Evolutionary conservation across 768 basidiomycete species (phyloP).

Genomic region (Naganishia vishniacii): DNA sequence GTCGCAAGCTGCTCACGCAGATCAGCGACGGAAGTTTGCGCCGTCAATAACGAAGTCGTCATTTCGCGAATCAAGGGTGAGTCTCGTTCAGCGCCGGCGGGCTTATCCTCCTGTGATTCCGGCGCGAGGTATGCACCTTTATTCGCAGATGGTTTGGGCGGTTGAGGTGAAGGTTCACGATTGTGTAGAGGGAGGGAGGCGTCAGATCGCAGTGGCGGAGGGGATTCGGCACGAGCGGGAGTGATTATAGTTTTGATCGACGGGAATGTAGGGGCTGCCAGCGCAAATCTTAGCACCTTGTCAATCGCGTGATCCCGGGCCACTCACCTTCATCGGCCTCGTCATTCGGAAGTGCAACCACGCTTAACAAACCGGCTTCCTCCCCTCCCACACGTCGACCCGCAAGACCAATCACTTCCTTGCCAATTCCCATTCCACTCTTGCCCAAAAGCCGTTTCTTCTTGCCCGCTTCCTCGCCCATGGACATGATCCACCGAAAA

Average conservation of each 20-base stretch:
- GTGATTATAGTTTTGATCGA: conserved; percentile 13
- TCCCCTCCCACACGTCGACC: conserved; percentile 15
- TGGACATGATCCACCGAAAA: conserved; percentile 28
- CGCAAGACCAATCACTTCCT: conserved; percentile 9
- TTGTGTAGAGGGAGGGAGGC: conserved; percentile 24
- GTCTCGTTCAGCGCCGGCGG: not conserved
- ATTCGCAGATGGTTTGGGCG: not conserved
- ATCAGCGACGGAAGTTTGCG: conserved; percentile 32
- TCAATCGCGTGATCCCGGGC: too few species aligned
- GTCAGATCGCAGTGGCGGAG: conserved; percentile 26
- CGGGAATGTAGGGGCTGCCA: not conserved
- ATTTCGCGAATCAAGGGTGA: conserved; percentile 40
- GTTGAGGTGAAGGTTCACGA: conserved; percentile 10
- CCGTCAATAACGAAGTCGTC: conserved; percentile 36
- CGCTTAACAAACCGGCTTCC: conserved; percentile 22
- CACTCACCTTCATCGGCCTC: conserved; percentile 22
- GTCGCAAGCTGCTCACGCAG: conserved; percentile 12
- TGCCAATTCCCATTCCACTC: conserved; percentile 9
- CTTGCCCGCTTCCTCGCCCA: conserved; percentile 15
- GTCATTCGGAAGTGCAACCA: conserved; percentile 26
- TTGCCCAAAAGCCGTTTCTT: conserved; percentile 18
- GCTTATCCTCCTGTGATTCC: not conserved
- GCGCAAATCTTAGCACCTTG: too few species aligned
- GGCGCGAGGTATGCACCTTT: not conserved
- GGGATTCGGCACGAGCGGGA: conserved; percentile 25